phyloP scores from a whole-genome alignment of 225 moss, liverwort and hornwort genomes.

The Ulota crispa region DNA sequence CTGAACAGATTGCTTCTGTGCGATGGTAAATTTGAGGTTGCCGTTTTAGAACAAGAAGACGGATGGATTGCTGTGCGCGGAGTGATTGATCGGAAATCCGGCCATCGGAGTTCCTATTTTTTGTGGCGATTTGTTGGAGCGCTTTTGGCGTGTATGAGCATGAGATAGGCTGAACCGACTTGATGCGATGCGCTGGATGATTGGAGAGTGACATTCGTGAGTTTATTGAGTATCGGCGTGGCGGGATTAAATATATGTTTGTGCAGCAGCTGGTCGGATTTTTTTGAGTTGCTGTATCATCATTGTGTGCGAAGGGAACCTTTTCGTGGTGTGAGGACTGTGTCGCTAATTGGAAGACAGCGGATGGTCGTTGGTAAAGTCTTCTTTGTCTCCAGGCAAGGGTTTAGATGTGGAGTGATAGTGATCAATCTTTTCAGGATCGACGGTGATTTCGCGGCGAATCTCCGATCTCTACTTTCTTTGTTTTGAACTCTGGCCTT shows the following conservation, averaged over 20 bases:
- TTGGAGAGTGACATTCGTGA: neutral
- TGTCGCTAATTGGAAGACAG: constrained; percentile 1
- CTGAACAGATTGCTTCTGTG: neutral
- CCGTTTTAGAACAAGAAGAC: neutral
- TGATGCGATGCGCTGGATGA: neutral
- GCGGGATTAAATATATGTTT: neutral
- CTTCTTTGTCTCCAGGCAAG: neutral
- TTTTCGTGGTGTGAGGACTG: constrained; percentile 1
- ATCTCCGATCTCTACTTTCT: neutral
- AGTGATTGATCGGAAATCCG: neutral
- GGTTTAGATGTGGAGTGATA: constrained; percentile 22
- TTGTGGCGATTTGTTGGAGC: neutral
- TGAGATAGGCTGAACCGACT: neutral
- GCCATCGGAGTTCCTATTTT: neutral
- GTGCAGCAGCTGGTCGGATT: constrained; percentile 1
- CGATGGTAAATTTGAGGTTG: neutral
- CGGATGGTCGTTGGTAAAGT: neutral
- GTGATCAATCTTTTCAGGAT: constrained; percentile 11
- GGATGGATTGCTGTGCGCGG: neutral
- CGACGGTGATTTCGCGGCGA: constrained; percentile 22
- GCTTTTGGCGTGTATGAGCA: constrained; percentile 2
- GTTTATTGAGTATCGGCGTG: constrained; percentile 5
- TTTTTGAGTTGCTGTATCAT: neutral
- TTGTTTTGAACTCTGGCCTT: constrained; percentile 34
- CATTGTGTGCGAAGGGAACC: neutral